Percentiles rank a stretch among this genome's conserved stretches.
These are phyloP conservation scores for Chalaropsis ovoidea DNA, from an alignment of 2,329 filamentous ascomycete genomes.

Conservation along the genomic window DNA sequence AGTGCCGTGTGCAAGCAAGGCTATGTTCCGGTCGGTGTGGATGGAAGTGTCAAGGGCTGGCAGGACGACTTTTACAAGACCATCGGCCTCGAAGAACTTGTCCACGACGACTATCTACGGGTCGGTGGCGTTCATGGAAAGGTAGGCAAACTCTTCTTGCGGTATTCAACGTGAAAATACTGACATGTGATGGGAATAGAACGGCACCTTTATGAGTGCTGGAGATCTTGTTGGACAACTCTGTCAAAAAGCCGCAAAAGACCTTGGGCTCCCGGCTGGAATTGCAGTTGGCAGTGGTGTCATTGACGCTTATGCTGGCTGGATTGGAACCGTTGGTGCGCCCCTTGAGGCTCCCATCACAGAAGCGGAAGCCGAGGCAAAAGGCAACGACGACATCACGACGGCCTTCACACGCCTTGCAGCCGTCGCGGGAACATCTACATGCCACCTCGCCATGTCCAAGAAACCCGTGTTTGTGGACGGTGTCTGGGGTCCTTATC, in stretches of 20 bases:
- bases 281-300: slow-evolving; percentile 93
- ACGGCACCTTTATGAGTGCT: slow-evolving; percentile 80
- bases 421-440: slow-evolving; percentile 91
- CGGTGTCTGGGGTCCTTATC: slow-evolving; percentile 94
- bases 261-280: slow-evolving; percentile 74
- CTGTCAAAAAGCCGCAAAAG: slow-evolving; percentile 68
- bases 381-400: slow-evolving; percentile 59
- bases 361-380: slow-evolving; percentile 27
- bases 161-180: neutral
- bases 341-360: slow-evolving; percentile 62
- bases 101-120: slow-evolving; percentile 77
- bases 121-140: slow-evolving; percentile 91
- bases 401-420: slow-evolving; percentile 90
- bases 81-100: slow-evolving; percentile 78
- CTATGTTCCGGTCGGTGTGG: slow-evolving; percentile 90
- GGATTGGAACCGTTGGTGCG: slow-evolving; percentile 97
- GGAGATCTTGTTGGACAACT: slow-evolving; percentile 82
- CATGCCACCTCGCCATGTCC: slow-evolving; percentile 94
- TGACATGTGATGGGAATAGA: slow-evolving; percentile 45
- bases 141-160: slow-evolving; percentile 47
- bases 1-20: slow-evolving; percentile 97
- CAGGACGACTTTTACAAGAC: slow-evolving; percentile 84
- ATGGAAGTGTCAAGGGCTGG: slow-evolving; percentile 96
- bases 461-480: slow-evolving; percentile 84
- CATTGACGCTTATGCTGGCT: slow-evolving; percentile 96